Evolutionary conservation across 345 rosid species (phyloP), one percentile per base, ranked within the genome.

Genomic region (Cardamine resedifolia): DNA sequence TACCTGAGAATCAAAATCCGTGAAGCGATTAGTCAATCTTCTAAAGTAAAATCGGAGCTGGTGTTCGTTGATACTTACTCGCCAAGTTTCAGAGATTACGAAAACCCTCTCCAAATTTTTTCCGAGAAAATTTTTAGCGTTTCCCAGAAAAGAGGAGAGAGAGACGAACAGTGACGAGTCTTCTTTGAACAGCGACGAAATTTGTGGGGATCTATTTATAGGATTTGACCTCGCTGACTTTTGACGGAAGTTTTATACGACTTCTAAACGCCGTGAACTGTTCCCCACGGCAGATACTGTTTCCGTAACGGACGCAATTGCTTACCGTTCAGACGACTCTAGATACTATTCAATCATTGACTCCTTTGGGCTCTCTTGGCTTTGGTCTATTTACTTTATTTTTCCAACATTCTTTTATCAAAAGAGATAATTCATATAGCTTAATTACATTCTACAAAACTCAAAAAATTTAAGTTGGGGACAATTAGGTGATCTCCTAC

Each of bases 101-200:
- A 33, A 68, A 74, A 30, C 53, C 9, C 15, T 61, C 39, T 52
- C 50, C 38, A 38, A 43, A 4, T 6, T 61, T 39, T 39, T 18
- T 45, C 38, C 68, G 16, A 64, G 66, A 72, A 74, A 58, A 0
- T 33, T 52, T 53, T 66, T 7, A 44, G 18, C 11, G 50, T 75
- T 56, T 50, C 34, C 19, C 2, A 31, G 27, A 30, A 36, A 36
- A 56, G 38, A 52, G 12, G 48, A 52, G 28, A 59, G 33, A 72
- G 69, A 38, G 51, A 50, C 28, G 41, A 57, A 38, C 47, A 66
- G 68, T 67, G 62, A 43, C 56, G 10, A 67, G 78, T 66, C 78
- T 60, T 52, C 69, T 68, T 59, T 61, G 70, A 59, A 68, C 75
- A 70, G 75, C 64, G 65, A 50, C 75, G 75, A 69, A 45, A 15